These are phyloP conservation scores for Grigorovia yakushimaensis DNA, from an alignment of 805 yeast species.

Conservation along the genomic window DNA sequence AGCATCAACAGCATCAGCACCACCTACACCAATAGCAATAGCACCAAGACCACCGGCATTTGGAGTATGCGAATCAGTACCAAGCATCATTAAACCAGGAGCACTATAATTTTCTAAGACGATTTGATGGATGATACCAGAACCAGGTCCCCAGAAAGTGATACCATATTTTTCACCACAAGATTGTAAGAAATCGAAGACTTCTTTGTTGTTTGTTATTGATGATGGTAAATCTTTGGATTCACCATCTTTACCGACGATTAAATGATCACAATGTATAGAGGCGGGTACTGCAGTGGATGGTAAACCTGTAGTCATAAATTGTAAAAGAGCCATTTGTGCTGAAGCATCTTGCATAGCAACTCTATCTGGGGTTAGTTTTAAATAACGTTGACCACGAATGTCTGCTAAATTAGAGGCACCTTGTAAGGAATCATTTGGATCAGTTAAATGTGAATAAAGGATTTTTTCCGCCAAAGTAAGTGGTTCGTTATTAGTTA, in stretches of 20 bases:
- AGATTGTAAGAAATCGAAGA: slow-evolving; percentile 84
- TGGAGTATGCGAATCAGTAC: slow-evolving; percentile 98
- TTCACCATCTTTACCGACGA: slow-evolving; percentile 94
- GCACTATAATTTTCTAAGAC: slow-evolving; percentile 93
- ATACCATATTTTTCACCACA: slow-evolving; percentile 94
- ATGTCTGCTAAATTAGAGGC: slow-evolving; percentile 39
- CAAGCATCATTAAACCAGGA: slow-evolving; percentile 95
- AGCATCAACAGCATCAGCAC: slow-evolving; percentile 99
- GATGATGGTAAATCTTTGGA: slow-evolving; percentile 72
- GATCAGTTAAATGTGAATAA: slow-evolving; percentile 84
- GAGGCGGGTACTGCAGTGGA: slow-evolving; percentile 88
- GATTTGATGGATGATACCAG: slow-evolving; percentile 97
- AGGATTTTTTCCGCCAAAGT: slow-evolving; percentile 92
- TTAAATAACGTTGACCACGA: slow-evolving; percentile 85
- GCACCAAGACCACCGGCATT: slow-evolving; percentile 99
- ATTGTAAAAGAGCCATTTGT: slow-evolving; percentile 96
- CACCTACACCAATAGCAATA: slow-evolving; percentile 98
- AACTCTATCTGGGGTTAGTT: slow-evolving; percentile 92
- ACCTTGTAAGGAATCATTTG: slow-evolving; percentile 66
- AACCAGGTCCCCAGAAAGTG: slow-evolving; percentile 99
- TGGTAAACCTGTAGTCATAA: slow-evolving; percentile 92
- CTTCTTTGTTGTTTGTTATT: slow-evolving; percentile 82
- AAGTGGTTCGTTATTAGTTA: slow-evolving; percentile 63
- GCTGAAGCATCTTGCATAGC: slow-evolving; percentile 99
- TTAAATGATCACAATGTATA: slow-evolving; percentile 96